These are phyloP conservation scores for Gentiana macrophylla DNA, from an alignment of 257 asterid genomes.

Conservation along the genomic window DNA sequence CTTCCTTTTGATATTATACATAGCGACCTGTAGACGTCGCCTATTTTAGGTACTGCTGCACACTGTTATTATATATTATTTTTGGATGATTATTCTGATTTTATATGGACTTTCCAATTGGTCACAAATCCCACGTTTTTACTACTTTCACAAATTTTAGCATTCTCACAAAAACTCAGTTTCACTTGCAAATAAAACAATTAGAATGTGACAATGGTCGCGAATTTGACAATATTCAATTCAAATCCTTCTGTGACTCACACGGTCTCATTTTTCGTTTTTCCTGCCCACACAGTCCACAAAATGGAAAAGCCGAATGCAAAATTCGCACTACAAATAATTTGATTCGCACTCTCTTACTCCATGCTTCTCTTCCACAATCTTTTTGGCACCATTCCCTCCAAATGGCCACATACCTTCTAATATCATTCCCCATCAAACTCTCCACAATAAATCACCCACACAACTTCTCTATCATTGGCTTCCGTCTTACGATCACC, in stretches of 20 bases:
- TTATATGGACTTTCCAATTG: no score
- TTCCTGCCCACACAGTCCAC: conserved; percentile 1
- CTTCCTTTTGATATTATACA: not conserved
- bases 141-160: not conserved
- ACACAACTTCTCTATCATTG: not conserved
- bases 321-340: not conserved
- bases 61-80: no score
- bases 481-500: not conserved
- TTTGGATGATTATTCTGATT: no score
- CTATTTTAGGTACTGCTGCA: no score
- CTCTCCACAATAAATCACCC: not conserved
- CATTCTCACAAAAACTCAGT: not conserved
- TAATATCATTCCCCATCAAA: not conserved
- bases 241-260: not conserved
- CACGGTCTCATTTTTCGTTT: not conserved
- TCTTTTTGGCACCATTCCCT: not conserved
- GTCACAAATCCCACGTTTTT: not conserved
- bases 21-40: no score
- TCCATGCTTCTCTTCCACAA: not conserved
- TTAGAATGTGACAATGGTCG: no score
- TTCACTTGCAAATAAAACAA: not conserved
- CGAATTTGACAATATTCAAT: no score
- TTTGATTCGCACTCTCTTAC: not conserved
- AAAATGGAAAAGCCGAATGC: not conserved
- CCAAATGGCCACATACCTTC: not conserved